These are phyloP conservation scores for Aspergillus ellipticus DNA, from an alignment of 495 filamentous ascomycete species.

Conservation along the genomic window DNA sequence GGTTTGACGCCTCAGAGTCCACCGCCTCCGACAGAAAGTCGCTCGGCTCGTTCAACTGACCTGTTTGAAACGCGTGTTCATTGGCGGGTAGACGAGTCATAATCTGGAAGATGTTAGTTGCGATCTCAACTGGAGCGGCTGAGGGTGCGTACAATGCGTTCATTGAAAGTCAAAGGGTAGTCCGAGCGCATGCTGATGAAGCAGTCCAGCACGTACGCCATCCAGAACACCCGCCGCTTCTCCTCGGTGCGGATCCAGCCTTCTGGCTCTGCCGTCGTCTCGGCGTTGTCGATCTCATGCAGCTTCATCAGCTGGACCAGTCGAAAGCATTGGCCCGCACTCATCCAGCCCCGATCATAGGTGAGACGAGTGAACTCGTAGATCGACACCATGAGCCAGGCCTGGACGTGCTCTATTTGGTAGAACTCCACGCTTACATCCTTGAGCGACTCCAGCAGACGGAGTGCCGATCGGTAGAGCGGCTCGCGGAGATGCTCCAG, in stretches of 20 bases:
- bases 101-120: slow-evolving; percentile 6
- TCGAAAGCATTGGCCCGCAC: slow-evolving; percentile 46
- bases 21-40: slow-evolving; percentile 38
- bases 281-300: slow-evolving; percentile 35
- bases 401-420: slow-evolving; percentile 40
- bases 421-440: not conserved
- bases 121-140: not conserved
- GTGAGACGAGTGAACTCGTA: slow-evolving; percentile 42
- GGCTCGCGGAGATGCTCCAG: slow-evolving; percentile 36
- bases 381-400: slow-evolving; percentile 45
- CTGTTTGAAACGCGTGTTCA: slow-evolving; percentile 45
- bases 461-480: slow-evolving; percentile 40
- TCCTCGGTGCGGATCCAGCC: slow-evolving; percentile 34
- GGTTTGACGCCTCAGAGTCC: slow-evolving; percentile 25
- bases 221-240: slow-evolving; percentile 49
- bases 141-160: slow-evolving; percentile 18
- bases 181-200: slow-evolving; percentile 41
- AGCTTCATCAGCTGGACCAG: slow-evolving; percentile 43
- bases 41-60: slow-evolving; percentile 30
- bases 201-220: slow-evolving; percentile 48
- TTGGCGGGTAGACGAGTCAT: slow-evolving; percentile 43
- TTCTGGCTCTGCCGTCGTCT: not conserved
- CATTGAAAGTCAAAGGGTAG: slow-evolving; percentile 42
- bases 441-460: slow-evolving; percentile 27
- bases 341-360: slow-evolving; percentile 41